phyloP scores from a whole-genome alignment of 164 flowering plant species.

The Paratinospora sagittata region DNA sequence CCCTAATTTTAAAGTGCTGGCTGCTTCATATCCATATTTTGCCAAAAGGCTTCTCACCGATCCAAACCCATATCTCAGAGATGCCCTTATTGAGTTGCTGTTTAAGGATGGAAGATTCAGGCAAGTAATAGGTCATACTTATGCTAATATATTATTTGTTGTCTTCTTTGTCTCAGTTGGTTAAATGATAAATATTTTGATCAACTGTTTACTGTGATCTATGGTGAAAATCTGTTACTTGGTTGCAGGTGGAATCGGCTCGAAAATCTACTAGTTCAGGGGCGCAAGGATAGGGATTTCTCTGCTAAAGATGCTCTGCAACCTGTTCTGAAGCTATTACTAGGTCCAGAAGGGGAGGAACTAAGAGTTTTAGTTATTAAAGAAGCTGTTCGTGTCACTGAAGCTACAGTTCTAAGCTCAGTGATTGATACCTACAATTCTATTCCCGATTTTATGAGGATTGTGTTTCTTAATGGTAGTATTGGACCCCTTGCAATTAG shows the following conservation, averaged over 20 bases:
- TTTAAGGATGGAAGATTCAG: slow-evolving; percentile 96
- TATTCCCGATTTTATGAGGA: slow-evolving; percentile 42
- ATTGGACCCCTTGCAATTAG: slow-evolving; percentile 41
- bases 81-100: slow-evolving; percentile 92
- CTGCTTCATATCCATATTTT: slow-evolving; percentile 98
- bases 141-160: not conserved
- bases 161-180: not conserved
- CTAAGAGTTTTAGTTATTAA: slow-evolving; percentile 64
- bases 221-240: not conserved
- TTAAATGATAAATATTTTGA: not conserved
- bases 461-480: slow-evolving; percentile 39
- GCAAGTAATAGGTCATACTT: slow-evolving; percentile 28
- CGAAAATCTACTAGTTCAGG: slow-evolving; percentile 90
- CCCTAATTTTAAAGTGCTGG: slow-evolving; percentile 93
- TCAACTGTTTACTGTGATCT: not conserved
- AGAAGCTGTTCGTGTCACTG: slow-evolving; percentile 79
- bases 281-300: slow-evolving; percentile 81
- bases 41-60: slow-evolving; percentile 98
- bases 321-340: slow-evolving; percentile 79
- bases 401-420: slow-evolving; percentile 63
- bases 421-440: slow-evolving; percentile 59
- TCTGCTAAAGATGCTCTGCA: slow-evolving; percentile 89
- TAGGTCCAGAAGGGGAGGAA: slow-evolving; percentile 79
- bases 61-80: slow-evolving; percentile 96
- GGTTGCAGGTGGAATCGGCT: slow-evolving; percentile 91